Percentiles rank a stretch among this genome's conserved stretches.
These are phyloP conservation scores for Scortechinia acanthostroma DNA, from an alignment of 2,329 filamentous ascomycete genomes.

Conservation along the genomic window DNA sequence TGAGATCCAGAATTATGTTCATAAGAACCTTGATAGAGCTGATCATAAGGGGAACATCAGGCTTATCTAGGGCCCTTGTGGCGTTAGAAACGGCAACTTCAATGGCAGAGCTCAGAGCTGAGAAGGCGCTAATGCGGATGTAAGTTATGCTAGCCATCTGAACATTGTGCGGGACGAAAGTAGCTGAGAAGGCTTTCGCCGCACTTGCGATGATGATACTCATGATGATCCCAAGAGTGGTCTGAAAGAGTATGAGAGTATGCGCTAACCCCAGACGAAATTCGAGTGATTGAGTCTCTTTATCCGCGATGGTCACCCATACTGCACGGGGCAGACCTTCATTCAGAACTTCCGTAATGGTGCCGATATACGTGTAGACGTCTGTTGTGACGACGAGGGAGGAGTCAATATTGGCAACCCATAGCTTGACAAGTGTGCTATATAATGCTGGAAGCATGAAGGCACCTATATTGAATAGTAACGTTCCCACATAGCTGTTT, in stretches of 20 bases:
- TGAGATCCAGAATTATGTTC: slow-evolving; percentile 61
- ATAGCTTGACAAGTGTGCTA: slow-evolving; percentile 60
- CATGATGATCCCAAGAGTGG: slow-evolving; percentile 46
- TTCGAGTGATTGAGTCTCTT: slow-evolving; percentile 35
- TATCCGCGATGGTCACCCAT: slow-evolving; percentile 65
- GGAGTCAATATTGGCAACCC: slow-evolving; percentile 63
- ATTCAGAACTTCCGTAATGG: slow-evolving; percentile 63
- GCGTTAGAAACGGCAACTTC: slow-evolving; percentile 53
- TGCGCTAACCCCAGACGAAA: slow-evolving; percentile 51
- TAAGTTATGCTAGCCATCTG: slow-evolving; percentile 51
- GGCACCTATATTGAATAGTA: slow-evolving; percentile 53
- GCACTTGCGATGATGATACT: slow-evolving; percentile 48
- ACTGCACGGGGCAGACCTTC: slow-evolving; percentile 65
- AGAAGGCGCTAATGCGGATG: slow-evolving; percentile 57
- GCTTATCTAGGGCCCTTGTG: slow-evolving; percentile 60
- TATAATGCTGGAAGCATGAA: slow-evolving; percentile 65
- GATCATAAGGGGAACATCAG: slow-evolving; percentile 63
- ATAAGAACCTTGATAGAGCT: slow-evolving; percentile 54
- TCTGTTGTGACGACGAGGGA: slow-evolving; percentile 57
- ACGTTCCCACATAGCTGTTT: slow-evolving; percentile 46
- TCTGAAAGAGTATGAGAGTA: slow-evolving; percentile 56
- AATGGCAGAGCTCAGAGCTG: slow-evolving; percentile 51
- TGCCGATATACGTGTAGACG: slow-evolving; percentile 62
- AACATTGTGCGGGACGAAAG: slow-evolving; percentile 56
- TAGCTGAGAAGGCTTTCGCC: slow-evolving; percentile 42